Base-by-base conservation (phyloP, 139 green algal genomes). In the Bryopsis sp. region DNA sequence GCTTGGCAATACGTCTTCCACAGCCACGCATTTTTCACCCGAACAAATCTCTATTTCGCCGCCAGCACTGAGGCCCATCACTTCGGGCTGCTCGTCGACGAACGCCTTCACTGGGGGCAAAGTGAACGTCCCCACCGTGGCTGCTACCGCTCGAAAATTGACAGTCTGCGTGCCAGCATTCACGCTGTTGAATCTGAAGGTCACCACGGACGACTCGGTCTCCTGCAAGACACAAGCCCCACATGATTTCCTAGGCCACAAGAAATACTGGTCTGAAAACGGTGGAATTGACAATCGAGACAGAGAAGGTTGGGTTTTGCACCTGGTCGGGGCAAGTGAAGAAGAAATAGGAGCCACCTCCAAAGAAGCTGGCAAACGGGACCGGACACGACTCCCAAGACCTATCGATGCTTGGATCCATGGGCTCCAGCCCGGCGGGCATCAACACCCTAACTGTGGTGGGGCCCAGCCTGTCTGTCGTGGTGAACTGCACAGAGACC, bases 401-500 rank as follows among this genome's bases (percentile, higher is more conserved):
- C 15, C 19, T 7, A 29, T n/a, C 19, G 11, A 82, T 36, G 54
- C 77, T 79, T 2, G 80, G 78, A 63, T 89, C 83, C 3, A 86
- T n/a, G 15, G 84, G 82, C 57, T 90, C 84, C 61, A 90, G 72
- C 2, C 84, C 84, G 0, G 58, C 84, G 2, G 84, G 80, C 72
- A 82, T 79, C 36, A 82, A 64, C 2, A 84, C 78, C 39, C 59
- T n/a, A 15, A 67, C 59, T 7, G 33, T 43, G 26, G 59, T 67
- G 26, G 28, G 26, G 59, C 39, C 59, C 31, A 67, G 31, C 15
- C 26, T 22, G 59, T 67, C 59, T n/a, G 59, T n/a, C 7, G 59
- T 67, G 6, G 33, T 26, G 59, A 67, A 48, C 31, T 67, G 64
- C 33, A 87, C 68, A 1, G 71, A 77, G 6, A 84, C 32, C 0